Evolutionary conservation across 108 stramenopile genomes (phyloP).

Genomic region (Cafeteria roenbergensis): DNA sequence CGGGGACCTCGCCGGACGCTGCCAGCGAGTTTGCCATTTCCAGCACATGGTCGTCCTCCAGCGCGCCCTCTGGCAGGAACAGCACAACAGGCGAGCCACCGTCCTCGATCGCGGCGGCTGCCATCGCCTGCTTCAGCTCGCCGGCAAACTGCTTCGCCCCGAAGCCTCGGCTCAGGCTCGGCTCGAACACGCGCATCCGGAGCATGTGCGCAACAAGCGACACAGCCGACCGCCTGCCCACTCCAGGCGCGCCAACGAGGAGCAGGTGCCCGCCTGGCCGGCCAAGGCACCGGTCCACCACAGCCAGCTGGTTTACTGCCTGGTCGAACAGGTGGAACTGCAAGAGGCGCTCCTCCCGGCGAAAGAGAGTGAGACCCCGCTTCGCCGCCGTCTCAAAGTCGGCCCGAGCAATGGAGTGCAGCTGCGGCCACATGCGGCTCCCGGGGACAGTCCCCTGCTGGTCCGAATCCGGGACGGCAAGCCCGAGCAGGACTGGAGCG

Average conservation of each 20-base stretch:
- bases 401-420: slow-evolving; percentile 16
- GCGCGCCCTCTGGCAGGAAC: slow-evolving; percentile 29
- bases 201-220: slow-evolving; percentile 41
- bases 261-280: slow-evolving; percentile 48
- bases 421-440: not conserved
- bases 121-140: slow-evolving; percentile 43
- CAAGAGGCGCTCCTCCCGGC: slow-evolving; percentile 46
- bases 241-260: slow-evolving; percentile 41
- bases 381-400: slow-evolving; percentile 31
- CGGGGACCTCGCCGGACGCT: slow-evolving; percentile 43
- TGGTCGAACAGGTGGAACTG: slow-evolving; percentile 33
- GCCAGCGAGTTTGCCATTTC: slow-evolving; percentile 35
- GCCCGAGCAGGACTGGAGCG: slow-evolving; percentile 26
- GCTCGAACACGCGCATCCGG: slow-evolving; percentile 25
- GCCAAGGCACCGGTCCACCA: slow-evolving; percentile 47
- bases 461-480: not conserved
- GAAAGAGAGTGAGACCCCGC: slow-evolving; percentile 39
- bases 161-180: slow-evolving; percentile 26
- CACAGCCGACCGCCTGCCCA: slow-evolving; percentile 36
- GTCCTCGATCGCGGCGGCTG: slow-evolving; percentile 37
- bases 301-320: slow-evolving; percentile 36
- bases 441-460: not conserved
- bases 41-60: not conserved
- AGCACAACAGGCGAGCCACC: slow-evolving; percentile 26
- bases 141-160: slow-evolving; percentile 25